Evolutionary conservation across 83 land plant species (phyloP).

Genomic region (Thuja plicata): DNA sequence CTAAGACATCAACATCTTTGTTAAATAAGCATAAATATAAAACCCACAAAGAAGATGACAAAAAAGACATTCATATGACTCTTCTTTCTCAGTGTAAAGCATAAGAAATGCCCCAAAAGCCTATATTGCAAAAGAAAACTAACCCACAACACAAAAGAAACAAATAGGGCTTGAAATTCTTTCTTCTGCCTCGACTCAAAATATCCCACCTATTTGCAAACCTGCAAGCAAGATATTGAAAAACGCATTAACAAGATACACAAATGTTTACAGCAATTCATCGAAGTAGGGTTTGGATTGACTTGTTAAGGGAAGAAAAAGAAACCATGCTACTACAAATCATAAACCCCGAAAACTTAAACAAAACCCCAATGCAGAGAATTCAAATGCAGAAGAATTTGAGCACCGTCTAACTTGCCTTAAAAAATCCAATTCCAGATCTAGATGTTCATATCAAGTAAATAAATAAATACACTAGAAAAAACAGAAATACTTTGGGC

Average conservation of each 20-base stretch:
- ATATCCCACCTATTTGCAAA: not conserved
- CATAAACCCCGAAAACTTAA: not conserved
- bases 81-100: no score
- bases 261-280: no score
- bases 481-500: not conserved
- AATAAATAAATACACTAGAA: not conserved
- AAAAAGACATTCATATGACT: not conserved
- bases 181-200: not conserved
- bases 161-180: not conserved
- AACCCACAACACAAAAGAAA: not conserved
- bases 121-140: not conserved
- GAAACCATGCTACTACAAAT: not conserved
- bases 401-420: not conserved
- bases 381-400: not conserved
- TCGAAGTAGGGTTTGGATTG: no score
- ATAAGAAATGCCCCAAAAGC: not conserved
- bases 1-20: not conserved
- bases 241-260: not conserved
- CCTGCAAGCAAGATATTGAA: not conserved
- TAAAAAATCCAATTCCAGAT: not conserved
- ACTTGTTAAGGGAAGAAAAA: no score
- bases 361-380: not conserved
- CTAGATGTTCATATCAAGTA: not conserved
- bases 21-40: not conserved
- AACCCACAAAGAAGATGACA: not conserved